Evolutionary conservation across 169 alveolate genomes (phyloP).

Genomic region (Toxoplasma gondii): DNA sequence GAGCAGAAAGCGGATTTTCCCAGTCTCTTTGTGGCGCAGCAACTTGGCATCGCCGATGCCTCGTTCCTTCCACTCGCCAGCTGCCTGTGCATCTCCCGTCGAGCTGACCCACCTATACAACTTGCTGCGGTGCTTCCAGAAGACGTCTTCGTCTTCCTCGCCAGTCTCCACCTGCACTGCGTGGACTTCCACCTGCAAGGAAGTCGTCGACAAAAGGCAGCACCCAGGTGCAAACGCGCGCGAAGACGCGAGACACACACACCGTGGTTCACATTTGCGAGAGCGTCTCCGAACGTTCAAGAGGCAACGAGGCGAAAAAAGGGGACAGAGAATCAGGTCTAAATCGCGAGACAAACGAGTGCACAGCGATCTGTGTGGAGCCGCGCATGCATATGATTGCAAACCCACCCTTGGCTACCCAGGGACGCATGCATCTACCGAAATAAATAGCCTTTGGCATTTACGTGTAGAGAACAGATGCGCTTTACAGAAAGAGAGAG

Average conservation of each 20-base stretch:
- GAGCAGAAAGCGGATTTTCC: conserved; percentile 91
- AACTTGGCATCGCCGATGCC: conserved; percentile 97
- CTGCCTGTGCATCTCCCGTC: conserved; percentile 54
- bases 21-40: conserved; percentile 91
- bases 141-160: conserved; percentile 95
- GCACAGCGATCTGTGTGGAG: no score
- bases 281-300: neutral
- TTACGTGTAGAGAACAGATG: no score
- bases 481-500: no score
- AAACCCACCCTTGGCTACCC: no score
- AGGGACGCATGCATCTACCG: no score
- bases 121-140: conserved; percentile 94
- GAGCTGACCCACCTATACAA: conserved; percentile 90
- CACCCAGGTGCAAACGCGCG: neutral
- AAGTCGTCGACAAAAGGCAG: neutral
- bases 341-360: no score
- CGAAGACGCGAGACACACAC: neutral
- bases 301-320: neutral
- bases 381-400: no score
- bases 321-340: no score
- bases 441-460: no score
- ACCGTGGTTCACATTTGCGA: neutral
- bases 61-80: conserved; percentile 97
- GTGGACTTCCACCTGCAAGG: conserved; percentile 88
- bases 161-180: conserved; percentile 94